Base-by-base conservation (phyloP, 73 alveolate genomes). In the Urostyla sp. region DNA sequence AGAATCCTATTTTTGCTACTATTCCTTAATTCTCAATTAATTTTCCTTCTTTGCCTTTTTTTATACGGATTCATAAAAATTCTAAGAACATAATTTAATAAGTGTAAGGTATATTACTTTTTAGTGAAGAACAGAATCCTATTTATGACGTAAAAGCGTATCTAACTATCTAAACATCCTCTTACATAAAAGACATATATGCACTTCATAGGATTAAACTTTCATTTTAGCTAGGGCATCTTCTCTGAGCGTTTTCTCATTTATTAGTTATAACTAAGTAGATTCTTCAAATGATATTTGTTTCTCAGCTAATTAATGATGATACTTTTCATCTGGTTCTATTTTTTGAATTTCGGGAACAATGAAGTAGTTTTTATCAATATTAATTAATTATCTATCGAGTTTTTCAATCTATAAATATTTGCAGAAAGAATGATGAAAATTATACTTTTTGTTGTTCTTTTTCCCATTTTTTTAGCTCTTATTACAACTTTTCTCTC, bases 381-480 rank as follows among this genome's bases (percentile, higher is more conserved):
- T 48, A 16, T 44, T 49, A 36, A 45, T 30, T 16, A 69, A 49
- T 5, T 69, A 55, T 59, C 49, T 46, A 48, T 69, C 49, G 20
- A 69, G 43, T 58, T 49, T 50, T 50, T 78, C 81, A 20, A 60
- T 10, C 73, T 45, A 37, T n/a, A 63, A 4, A 32, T 15, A 27
- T 58, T 63, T 34, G n/a, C 51, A 43, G 51, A 48, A n/a, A 46
- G 6, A 6, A 36, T 3, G 11, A 67, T 5, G 32, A 5, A 15
- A 16, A 8, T 43, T 11, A 20, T 53, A 45, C 83, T 34, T 67
- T 67, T 53, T 80, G 30, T 37, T 67, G 77, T 35, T 80, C 57
- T 36, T 80, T 80, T 30, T 80, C 84, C 90, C 90, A 63, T 49
- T 57, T 57, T 51, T 67, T 80, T 54, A 80, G 11, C 30, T 80